Base-by-base conservation (phyloP, 331 rosid species). In the Prunus yedoensis region DNA sequence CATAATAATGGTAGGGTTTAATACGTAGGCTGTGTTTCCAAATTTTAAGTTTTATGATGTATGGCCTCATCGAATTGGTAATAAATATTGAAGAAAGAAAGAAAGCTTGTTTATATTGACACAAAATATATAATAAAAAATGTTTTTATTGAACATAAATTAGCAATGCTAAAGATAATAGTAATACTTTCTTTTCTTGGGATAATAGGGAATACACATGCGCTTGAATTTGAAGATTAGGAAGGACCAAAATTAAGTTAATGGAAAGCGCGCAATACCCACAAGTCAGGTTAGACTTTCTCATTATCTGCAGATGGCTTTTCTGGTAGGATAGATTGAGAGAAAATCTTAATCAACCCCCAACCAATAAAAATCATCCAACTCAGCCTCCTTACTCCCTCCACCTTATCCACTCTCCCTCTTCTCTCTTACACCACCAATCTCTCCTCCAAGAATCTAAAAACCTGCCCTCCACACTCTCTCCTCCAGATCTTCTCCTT, bases 301-400 rank as follows among this genome's bases (percentile, higher is more conserved):
- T 2, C 32, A 59, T 51, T 74, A 75, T 68, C 83, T 74, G 30
- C 74, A 45, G 3, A 41, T 25, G 50, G 61, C 70, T 47, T 67
- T 51, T 15, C 10, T 10, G 60, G 66, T 41, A 71, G 43, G 74
- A 28, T 4, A 74, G 90, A 87, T 74, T 80, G 74, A 53, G 67
- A 76, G 74, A 79, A 59, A 85, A 73, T 84, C 82, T 46, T 0
- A 80, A 38, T 17, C 16, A 52, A 30, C 13, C 25, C 21, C 47
- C n/a, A 71, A 35, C 99, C 99, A 94, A 90, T 94, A 10, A 45
- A 0, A 83, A 64, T 43, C 18, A 25, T 80, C 97, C 99, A 94
- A 25, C 78, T 92, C 90, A 90, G 96, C 91, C 3, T 76, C 79
- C 64, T 66, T 4, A 58, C 62, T 67, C 78, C 23, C 30, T 63